Conservation (phyloP, 345 rosid genomes). For the Nasturtium officinale region DNA sequence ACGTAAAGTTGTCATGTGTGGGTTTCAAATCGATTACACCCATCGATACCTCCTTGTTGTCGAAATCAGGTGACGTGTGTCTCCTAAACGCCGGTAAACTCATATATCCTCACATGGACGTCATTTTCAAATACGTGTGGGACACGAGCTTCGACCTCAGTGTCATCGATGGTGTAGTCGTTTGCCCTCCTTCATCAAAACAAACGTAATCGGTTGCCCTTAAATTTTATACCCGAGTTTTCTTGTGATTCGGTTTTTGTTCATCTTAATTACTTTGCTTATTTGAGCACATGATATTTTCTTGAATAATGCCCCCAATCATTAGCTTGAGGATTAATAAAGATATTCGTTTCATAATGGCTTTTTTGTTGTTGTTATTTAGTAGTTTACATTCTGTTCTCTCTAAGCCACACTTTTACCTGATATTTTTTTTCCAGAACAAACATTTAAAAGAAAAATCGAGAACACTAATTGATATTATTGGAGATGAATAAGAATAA, state of each 20-base stretch:
- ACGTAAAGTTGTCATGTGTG: not conserved
- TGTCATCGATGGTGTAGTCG: not conserved
- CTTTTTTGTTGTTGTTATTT: not conserved
- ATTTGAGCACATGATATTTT: not conserved
- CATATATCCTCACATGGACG: not conserved
- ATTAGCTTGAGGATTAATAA: conserved; percentile 4
- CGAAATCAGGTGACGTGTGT: conserved; percentile 10
- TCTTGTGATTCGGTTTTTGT: not conserved
- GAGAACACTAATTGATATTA: not conserved
- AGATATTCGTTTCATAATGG: not conserved
- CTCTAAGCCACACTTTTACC: not conserved
- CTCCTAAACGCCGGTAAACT: conserved; percentile 8
- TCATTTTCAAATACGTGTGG: conserved; percentile 30
- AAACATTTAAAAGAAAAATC: too few species aligned
- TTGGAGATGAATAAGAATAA: not conserved
- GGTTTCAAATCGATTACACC: conserved; percentile 32
- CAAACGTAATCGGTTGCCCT: not conserved
- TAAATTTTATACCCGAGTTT: not conserved
- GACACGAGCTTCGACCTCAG: conserved; percentile 25
- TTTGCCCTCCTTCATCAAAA: not conserved
- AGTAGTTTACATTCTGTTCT: not conserved
- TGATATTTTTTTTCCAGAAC: not conserved
- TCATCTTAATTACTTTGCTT: not conserved
- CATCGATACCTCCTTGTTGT: not conserved
- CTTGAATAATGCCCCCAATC: not conserved